phyloP scores from a whole-genome alignment of 2,329 filamentous ascomycete genomes.

The Aspergillus uvarum region DNA sequence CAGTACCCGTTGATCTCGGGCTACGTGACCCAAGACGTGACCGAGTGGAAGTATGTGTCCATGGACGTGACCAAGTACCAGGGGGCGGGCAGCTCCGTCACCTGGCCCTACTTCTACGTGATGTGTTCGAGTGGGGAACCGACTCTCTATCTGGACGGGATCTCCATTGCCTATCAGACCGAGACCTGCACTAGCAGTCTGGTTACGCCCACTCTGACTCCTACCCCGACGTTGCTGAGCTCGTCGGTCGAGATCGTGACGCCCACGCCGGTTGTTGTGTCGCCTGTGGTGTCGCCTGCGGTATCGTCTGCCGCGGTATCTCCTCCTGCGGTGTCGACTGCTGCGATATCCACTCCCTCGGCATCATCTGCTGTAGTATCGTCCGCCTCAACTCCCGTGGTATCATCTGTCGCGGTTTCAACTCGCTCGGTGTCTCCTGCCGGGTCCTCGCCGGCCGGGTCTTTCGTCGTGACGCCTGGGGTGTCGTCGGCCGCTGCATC shows the following conservation, averaged over 20 bases:
- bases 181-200: not conserved
- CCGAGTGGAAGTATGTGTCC: not conserved
- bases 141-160: not conserved
- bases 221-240: not conserved
- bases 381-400: not conserved
- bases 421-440: not conserved
- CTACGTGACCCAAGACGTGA: not conserved
- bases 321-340: not conserved
- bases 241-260: not conserved
- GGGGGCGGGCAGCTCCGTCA: not conserved
- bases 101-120: not conserved
- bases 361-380: not conserved
- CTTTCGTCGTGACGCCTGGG: not conserved
- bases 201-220: not conserved
- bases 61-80: not conserved
- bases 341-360: not conserved
- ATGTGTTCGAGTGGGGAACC: not conserved
- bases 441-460: not conserved
- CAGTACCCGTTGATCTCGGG: not conserved
- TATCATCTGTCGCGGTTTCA: not conserved
- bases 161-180: not conserved
- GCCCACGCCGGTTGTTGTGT: no score
- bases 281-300: not conserved
- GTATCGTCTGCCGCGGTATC: not conserved
- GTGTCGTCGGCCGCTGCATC: not conserved